Base-by-base conservation (phyloP, 2,329 filamentous ascomycete genomes). In the Domatiomyces catenatus region DNA sequence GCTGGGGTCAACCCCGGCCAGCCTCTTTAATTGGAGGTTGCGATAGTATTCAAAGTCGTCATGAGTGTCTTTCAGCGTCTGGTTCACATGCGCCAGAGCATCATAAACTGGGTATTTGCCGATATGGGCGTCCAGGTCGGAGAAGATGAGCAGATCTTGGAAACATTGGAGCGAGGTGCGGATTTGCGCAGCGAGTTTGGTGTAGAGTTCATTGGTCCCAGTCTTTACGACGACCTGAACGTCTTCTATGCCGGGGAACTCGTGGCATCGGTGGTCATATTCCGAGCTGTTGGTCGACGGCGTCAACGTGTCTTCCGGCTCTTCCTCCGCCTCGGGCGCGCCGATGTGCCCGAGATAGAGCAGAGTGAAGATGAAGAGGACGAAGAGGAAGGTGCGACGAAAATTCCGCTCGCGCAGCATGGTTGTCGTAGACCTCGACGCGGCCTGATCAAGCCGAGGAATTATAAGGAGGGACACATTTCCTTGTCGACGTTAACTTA, bases 141-240 rank as follows among this genome's bases (percentile, higher is more conserved):
- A 64, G 53, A 64, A 64, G 22, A 80, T 66, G 48, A 79, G 67
- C 50, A 71, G 74, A 56, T 81, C 63, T 2, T 62, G 54, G 17
- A 57, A 72, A 55, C 75, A 78, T 48, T 67, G 68, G 8, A 77
- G 66, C 0, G 69, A 69, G 5, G 76, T 77, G 58, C 76, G 64
- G 19, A 79, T 65, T 56, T 79, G 75, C 2, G 72, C 75, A 1
- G 76, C 74, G 2, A 80, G 61, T 45, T 70, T 72, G 26, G 70
- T 65, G 52, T 69, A 75, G 17, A 73, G 63, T 59, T 79, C 75
- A 42, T 73, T 75, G 2, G 75, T 75, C 36, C 76, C 75, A 2
- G 76, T 79, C 64, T 79, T 79, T 63, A 80, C 71, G 46, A 79
- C 63, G 22, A 79, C 63, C 19, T 20, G 43, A 26, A 26, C 22